Base-by-base conservation (phyloP, 192 early-diverging fungal species). In the Umbelopsis isabellina region DNA sequence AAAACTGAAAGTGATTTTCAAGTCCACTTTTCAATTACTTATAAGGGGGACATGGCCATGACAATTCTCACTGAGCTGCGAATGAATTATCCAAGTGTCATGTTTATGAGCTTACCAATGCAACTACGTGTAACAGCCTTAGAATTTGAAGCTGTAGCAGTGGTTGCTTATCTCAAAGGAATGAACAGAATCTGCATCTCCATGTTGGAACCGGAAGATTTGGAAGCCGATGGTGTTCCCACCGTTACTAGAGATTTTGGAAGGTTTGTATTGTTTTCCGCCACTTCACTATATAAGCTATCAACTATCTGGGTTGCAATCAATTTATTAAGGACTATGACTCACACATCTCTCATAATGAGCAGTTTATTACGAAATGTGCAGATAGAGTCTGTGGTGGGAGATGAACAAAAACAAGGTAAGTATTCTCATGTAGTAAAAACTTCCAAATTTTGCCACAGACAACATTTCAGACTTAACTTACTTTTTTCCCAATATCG, bases 21-120 rank as follows among this genome's bases (percentile, higher is more conserved):
- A 76, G 51, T 92, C 8, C 74, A 82, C 11, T 72, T 92, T 41
- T 66, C 75, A 16, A 78, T 93, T 1, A 69, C 81, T n/a, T 94
- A 94, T 67, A 82, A 85, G 46, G 92, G 93, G 21, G 83, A 91
- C 67, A 90, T 94, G 89, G 79, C 82, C 4, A 84, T 92, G 75
- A 85, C 87, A 15, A 70, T 94, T 1, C 53, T 81, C 16, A 93
- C 90, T 1, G 88, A 90, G 71, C 65, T 94, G 23, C 79, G 87
- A 20, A 86, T 94, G 72, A 91, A 93, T 74, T 91, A 94, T 75
- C 90, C 91, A 10, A 88, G 88, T 9, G 73, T 86, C 66, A 85
- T 87, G 64, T 93, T 94, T 75, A 82, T 90, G 81, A 87, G 85
- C 15, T 67, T 94, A 15, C 93, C 93, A 0, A 89, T 94, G 20